Percentiles rank a stretch among this genome's conserved stretches.
These are phyloP conservation scores for Gossypium trilobum DNA, from an alignment of 441 rosid species.

Conservation along the genomic window DNA sequence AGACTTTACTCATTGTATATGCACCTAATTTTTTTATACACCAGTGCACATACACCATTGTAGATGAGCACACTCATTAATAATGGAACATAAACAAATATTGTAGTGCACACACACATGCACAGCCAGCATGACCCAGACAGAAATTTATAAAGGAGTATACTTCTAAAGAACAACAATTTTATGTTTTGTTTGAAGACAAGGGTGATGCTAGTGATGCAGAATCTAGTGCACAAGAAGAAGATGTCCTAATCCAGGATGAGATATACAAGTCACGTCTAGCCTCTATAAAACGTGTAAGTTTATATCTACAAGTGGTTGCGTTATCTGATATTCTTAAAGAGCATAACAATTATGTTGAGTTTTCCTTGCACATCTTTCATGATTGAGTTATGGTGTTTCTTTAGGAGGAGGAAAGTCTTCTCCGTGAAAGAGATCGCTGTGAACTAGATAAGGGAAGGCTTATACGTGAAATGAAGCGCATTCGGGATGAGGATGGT, in stretches of 20 bases:
- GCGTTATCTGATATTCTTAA: conserved; percentile 5
- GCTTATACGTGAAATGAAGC: conserved; percentile 96
- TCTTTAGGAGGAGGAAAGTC: conserved; percentile 75
- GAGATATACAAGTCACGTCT: conserved; percentile 94
- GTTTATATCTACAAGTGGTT: conserved; percentile 22
- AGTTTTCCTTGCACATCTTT: background rate
- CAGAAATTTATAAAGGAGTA: background rate
- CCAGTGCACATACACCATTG: background rate
- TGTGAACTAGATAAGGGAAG: conserved; percentile 91
- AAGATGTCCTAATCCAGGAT: conserved; percentile 73
- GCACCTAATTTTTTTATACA: background rate
- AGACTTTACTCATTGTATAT: background rate
- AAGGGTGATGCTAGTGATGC: conserved; percentile 70
- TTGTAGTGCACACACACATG: background rate
- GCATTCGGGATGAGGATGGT: conserved; percentile 95
- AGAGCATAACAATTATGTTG: background rate
- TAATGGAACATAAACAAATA: background rate
- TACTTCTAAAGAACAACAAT: conserved; percentile 8
- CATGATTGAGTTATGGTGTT: conserved; percentile 20
- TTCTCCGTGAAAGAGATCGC: conserved; percentile 94
- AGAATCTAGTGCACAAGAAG: conserved; percentile 73
- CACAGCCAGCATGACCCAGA: background rate
- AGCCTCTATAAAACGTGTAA: conserved; percentile 85
- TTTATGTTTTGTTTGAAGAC: conserved; percentile 41
- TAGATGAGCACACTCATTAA: background rate